Evolutionary conservation across 73 alveolate species (phyloP).

Genomic region (Durusdinium trenchii): DNA sequence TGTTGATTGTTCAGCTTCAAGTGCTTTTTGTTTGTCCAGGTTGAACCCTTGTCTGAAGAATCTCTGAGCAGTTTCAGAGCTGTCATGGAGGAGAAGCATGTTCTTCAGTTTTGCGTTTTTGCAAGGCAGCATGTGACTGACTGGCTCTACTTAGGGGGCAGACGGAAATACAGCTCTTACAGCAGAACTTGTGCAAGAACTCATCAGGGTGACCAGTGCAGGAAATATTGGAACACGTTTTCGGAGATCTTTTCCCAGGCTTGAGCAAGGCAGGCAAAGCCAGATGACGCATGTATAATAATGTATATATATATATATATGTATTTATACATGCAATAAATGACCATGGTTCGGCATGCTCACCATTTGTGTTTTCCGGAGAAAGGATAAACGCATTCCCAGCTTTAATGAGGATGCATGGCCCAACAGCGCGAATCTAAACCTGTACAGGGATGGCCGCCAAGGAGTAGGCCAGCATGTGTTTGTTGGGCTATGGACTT

Average conservation of each 20-base stretch:
- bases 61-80: constrained; percentile 71
- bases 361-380: neutral
- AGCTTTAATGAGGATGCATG: constrained; percentile 41
- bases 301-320: neutral
- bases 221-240: constrained; percentile 70
- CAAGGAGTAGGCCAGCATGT: constrained; percentile 71
- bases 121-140: too few relatives aligned
- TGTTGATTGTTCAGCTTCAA: neutral
- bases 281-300: too few relatives aligned
- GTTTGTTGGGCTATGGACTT: too few relatives aligned
- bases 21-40: neutral
- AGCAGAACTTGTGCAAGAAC: too few relatives aligned
- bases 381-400: neutral
- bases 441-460: constrained; percentile 92
- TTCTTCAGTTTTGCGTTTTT: too few relatives aligned
- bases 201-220: neutral
- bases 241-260: constrained; percentile 76
- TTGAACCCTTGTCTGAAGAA: constrained; percentile 61
- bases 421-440: constrained; percentile 92
- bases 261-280: constrained; percentile 17
- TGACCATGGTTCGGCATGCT: neutral
- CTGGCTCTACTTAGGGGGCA: too few relatives aligned
- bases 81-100: constrained; percentile 69
- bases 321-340: neutral
- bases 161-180: too few relatives aligned